phyloP scores from a whole-genome alignment of 2,329 filamentous ascomycete genomes.

The Clonostachys sp. region DNA sequence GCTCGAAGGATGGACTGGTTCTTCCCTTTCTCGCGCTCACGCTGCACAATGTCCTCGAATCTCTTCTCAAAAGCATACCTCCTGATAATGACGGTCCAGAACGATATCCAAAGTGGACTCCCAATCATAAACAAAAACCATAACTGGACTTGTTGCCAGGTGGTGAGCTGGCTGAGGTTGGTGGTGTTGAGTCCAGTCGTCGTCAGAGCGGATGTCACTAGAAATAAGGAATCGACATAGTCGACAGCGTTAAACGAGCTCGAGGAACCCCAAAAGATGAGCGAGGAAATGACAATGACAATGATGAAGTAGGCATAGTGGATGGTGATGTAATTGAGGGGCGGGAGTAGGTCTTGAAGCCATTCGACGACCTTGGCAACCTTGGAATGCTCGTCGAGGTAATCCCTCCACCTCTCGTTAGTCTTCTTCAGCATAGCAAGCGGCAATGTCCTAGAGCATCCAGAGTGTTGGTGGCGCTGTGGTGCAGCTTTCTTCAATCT shows the following conservation, averaged over 20 bases:
- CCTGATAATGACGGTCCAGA: constrained; percentile 57
- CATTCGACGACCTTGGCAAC: background rate
- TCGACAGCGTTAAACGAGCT: constrained; percentile 43
- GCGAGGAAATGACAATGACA: constrained; percentile 47
- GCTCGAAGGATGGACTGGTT: constrained; percentile 4
- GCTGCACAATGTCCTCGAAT: constrained; percentile 47
- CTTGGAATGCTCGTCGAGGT: constrained; percentile 1
- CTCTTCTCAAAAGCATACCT: constrained; percentile 58
- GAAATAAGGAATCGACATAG: constrained; percentile 63
- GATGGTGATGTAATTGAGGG: constrained; percentile 57
- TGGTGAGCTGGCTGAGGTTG: constrained; percentile 59
- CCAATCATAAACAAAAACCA: constrained; percentile 63
- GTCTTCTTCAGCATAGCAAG: background rate
- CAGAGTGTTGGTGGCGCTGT: no score
- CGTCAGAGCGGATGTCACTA: constrained; percentile 61
- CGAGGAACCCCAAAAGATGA: constrained; percentile 58
- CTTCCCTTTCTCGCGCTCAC: constrained; percentile 22
- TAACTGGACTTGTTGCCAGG: constrained; percentile 63
- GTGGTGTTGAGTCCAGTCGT: constrained; percentile 65
- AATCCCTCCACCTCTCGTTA: constrained; percentile 1
- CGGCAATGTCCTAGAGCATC: no score
- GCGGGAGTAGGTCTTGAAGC: constrained; percentile 19
- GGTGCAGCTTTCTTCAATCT: no score
- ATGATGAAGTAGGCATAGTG: constrained; percentile 65
- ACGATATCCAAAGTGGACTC: constrained; percentile 62